Evolutionary conservation across 345 rosid species (phyloP), one percentile per base, ranked within the genome.

Genomic region (Crucihimalaya himalaica): DNA sequence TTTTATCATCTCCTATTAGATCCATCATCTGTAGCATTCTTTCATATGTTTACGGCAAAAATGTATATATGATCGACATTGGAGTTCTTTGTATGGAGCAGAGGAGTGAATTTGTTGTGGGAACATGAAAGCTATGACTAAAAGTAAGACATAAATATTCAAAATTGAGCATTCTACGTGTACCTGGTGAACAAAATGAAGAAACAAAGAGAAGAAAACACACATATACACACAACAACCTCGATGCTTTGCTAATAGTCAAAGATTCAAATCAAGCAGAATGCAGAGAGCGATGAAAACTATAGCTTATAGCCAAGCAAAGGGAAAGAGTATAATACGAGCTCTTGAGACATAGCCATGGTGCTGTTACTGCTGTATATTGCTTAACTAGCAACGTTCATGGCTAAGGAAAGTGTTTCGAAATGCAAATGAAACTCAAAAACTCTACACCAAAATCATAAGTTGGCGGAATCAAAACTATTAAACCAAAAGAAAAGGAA

Each of bases 81-180:
- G 7, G 35, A 32, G 35, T 32, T 32, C 35, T 8, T 34, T 34
- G 37, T 34, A 34, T 34, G 39, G 13, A 34, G 6, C 18, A 46
- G 12, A 45, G 46, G 3, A 6, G 18, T 61, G 31, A 13, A 60
- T 35, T 35, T 35, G n/a, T 54, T 14, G 37, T 37, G 29, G 47
- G 64, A 37, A 62, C 67, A 62, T 63, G 39, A 63, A 62, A 42
- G 52, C 51, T 8, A 35, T 35, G 45, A 19, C 19, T 16, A 59
- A 20, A 20, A 19, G 40, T 35, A 13, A 20, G 50, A 39, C 14
- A 21, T 60, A 8, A 23, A 61, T 16, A 25, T 20, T 59, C 18
- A 34, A 58, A 4, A 58, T 4, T 32, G 25, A 32, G 62, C 4
- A 15, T 23, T 14, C 6, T 40, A 61, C 11, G 4, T 4, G 5